Conservation (phyloP, 1,284 basidiomycete genomes). For the Boletellus dicymbophilus region DNA sequence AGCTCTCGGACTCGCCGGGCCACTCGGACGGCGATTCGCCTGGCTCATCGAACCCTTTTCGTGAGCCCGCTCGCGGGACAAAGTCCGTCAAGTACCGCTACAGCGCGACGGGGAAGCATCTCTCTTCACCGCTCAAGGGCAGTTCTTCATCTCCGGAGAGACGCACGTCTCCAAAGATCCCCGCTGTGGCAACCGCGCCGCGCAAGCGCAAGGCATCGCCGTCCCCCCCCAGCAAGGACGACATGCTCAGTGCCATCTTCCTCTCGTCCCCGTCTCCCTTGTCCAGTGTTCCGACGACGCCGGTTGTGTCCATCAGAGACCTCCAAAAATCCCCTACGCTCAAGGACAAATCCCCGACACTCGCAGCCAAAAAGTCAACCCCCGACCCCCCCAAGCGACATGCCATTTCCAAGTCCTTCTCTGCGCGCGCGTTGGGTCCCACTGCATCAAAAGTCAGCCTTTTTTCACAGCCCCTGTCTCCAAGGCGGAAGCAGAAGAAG, state of each 20-base stretch:
- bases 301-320: conserved; percentile 9
- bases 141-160: conserved; percentile 33
- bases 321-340: conserved; percentile 8
- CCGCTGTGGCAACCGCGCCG: conserved; percentile 11
- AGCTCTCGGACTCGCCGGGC: conserved; percentile 26
- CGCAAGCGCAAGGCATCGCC: conserved; percentile 31
- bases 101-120: conserved; percentile 34
- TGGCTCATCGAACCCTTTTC: conserved; percentile 21
- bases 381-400: conserved; percentile 5
- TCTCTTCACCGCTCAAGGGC: conserved; percentile 33
- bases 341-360: not conserved
- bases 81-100: conserved; percentile 35
- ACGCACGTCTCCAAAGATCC: conserved; percentile 12
- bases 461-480: conserved; percentile 22
- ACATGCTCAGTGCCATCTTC: conserved; percentile 6
- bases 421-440: conserved; percentile 12
- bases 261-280: conserved; percentile 27
- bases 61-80: conserved; percentile 21
- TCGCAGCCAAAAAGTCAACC: not conserved
- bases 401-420: conserved; percentile 9
- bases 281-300: conserved; percentile 25
- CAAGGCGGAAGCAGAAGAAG: conserved; percentile 22
- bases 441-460: conserved; percentile 10
- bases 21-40: conserved; percentile 22
- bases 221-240: conserved; percentile 8